These are phyloP conservation scores for Puccinia sorghi DNA, from an alignment of 1,284 basidiomycete genomes.

Conservation along the genomic window DNA sequence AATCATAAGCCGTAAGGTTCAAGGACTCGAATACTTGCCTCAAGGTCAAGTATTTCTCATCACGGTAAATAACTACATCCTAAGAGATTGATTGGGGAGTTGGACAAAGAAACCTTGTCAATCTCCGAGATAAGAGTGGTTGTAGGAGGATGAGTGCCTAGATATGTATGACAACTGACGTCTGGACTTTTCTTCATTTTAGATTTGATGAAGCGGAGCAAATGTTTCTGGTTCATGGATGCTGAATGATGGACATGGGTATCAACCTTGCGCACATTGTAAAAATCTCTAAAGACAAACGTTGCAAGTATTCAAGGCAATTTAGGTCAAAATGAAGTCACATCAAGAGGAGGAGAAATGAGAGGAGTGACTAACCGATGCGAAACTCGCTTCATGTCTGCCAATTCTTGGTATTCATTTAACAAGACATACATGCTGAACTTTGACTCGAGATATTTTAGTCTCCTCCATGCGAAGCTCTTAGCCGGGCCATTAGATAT, in stretches of 20 bases:
- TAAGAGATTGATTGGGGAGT: conserved; percentile 57
- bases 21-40: conserved; percentile 93
- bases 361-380: conserved; percentile 55
- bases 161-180: conserved; percentile 53
- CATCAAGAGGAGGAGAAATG: neutral
- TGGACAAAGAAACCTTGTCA: neutral
- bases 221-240: conserved; percentile 99
- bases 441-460: conserved; percentile 93
- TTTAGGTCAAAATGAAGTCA: neutral
- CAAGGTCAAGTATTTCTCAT: conserved; percentile 83
- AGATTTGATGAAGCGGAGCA: conserved; percentile 97
- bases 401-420: conserved; percentile 91
- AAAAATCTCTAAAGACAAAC: conserved; percentile 76
- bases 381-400: conserved; percentile 83
- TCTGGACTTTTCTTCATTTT: conserved; percentile 68
- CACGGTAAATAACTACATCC: conserved; percentile 95
- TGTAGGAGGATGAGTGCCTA: neutral
- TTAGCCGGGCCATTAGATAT: conserved; percentile 77
- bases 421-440: conserved; percentile 90
- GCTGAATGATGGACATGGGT: conserved; percentile 99
- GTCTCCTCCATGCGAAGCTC: conserved; percentile 86
- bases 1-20: conserved; percentile 91
- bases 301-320: too few species aligned
- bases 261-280: conserved; percentile 94
- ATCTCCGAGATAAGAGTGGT: neutral